Evolutionary conservation across 768 basidiomycete genomes (phyloP), one percentile per base, ranked within the genome.

Genomic region (Lyophyllum semitale): DNA sequence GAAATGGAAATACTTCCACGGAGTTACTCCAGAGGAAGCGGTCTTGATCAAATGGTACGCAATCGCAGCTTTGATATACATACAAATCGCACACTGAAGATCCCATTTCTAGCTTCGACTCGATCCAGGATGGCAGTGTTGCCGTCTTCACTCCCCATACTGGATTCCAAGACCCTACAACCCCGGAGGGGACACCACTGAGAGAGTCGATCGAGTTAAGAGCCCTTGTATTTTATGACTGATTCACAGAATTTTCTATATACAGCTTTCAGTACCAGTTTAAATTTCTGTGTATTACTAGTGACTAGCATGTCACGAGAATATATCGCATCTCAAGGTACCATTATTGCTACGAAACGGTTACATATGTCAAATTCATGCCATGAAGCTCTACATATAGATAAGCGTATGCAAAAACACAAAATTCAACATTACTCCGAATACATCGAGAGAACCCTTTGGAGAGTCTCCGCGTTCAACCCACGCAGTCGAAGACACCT

Each of bases 401-500:
- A 54, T 52, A 57, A 41, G 47, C n/a, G n/a, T 35, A 60, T 59
- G 59, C 32, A 51, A 62, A 54, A 44, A 35, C 58, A 48, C 41
- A 25, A 35, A 26, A 50, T 40, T 35, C 37, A 53, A 51, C 35
- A 38, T 61, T 48, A 70, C 32, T 68, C 66, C 6, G 63, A 55
- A 41, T 68, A 65, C 63, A 66, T 54, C 13, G 64, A 62, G 25
- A 74, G 58, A 30, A 68, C 83, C 40, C 83, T 77, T 42, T 82
- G 77, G 41, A 91, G 71, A 55, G 72, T 78, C 25, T 80, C 77
- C 12, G 74, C 59, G 58, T 88, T 83, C 56, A 91, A 71, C 30
- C 86, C 89, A 17, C 87, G 80, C 44, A 93, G 72, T 57, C 84
- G 80, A 48, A 92, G 73, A 67, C 91, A 92, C 58, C 77, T 81